phyloP scores from a whole-genome alignment of 306 rosid species.

The Rosa multiflora region DNA sequence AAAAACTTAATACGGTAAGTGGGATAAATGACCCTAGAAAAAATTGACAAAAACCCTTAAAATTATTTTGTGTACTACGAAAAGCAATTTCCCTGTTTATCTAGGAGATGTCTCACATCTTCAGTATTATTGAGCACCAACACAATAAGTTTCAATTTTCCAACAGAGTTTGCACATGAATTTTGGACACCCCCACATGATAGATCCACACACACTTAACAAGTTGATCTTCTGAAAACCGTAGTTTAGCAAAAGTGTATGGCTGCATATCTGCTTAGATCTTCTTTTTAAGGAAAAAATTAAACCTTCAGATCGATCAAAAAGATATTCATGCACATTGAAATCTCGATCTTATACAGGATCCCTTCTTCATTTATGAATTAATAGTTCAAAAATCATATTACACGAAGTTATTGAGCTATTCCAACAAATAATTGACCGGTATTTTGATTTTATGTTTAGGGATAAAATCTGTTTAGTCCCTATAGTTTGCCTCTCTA shows the following conservation, averaged over 20 bases:
- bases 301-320: neutral
- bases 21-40: too few species aligned
- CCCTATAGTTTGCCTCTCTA: too few species aligned
- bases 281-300: conserved; percentile 19
- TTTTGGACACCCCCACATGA: conserved; percentile 35
- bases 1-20: too few species aligned
- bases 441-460: neutral
- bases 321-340: neutral
- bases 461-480: too few species aligned
- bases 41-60: too few species aligned
- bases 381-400: neutral
- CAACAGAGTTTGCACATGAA: conserved; percentile 31
- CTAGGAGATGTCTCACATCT: neutral
- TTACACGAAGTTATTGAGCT: neutral
- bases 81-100: neutral
- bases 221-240: conserved; percentile 11
- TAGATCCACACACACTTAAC: conserved; percentile 22
- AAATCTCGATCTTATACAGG: neutral
- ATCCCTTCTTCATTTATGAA: neutral
- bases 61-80: neutral
- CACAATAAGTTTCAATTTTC: neutral
- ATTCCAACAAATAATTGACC: too few species aligned
- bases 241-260: conserved; percentile 17
- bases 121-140: neutral
- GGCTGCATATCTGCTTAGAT: conserved; percentile 24